A percentile compares a stretch with the other conserved stretches of the same genome.
phyloP scores from a whole-genome alignment of 495 filamentous ascomycete genomes.

The Tuber umbilicatum region DNA sequence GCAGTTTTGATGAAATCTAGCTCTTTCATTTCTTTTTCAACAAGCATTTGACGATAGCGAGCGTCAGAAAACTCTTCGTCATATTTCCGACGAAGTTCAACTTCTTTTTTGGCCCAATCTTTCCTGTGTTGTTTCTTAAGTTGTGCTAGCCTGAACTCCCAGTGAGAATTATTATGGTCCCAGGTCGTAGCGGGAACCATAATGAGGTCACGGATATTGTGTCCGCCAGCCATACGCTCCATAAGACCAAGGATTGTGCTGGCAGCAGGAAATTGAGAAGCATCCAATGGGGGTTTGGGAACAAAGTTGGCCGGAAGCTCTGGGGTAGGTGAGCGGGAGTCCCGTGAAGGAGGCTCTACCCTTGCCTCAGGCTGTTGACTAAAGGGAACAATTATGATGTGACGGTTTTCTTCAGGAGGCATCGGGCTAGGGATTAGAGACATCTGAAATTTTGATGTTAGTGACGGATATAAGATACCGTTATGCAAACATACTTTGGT shows the following conservation, averaged over 20 bases:
- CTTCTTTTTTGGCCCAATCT: conserved; percentile 22
- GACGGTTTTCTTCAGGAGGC: conserved; percentile 25
- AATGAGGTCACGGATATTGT: conserved; percentile 18
- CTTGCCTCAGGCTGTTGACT: conserved; percentile 14
- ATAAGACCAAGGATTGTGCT: conserved; percentile 25
- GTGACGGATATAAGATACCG: background rate
- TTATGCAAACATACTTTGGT: background rate
- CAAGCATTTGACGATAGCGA: conserved; percentile 23
- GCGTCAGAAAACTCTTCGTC: conserved; percentile 28
- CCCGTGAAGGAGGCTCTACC: conserved; percentile 8
- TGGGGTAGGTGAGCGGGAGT: conserved; percentile 28
- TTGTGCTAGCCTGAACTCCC: conserved; percentile 21
- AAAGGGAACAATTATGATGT: conserved; percentile 23
- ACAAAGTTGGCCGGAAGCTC: conserved; percentile 28
- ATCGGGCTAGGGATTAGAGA: conserved; percentile 20
- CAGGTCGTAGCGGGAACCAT: conserved; percentile 26
- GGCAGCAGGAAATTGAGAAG: conserved; percentile 25
- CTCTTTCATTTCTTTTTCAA: conserved; percentile 28
- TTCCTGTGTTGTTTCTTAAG: conserved; percentile 23
- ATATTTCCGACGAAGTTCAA: conserved; percentile 23
- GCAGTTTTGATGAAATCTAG: conserved; percentile 22
- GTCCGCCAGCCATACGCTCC: conserved; percentile 20
- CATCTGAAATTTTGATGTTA: background rate
- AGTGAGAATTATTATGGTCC: conserved; percentile 30
- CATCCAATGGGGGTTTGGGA: conserved; percentile 26